Evolutionary conservation across 2,329 filamentous ascomycete species (phyloP).

Genomic region (Colletotrichum nymphaeae): DNA sequence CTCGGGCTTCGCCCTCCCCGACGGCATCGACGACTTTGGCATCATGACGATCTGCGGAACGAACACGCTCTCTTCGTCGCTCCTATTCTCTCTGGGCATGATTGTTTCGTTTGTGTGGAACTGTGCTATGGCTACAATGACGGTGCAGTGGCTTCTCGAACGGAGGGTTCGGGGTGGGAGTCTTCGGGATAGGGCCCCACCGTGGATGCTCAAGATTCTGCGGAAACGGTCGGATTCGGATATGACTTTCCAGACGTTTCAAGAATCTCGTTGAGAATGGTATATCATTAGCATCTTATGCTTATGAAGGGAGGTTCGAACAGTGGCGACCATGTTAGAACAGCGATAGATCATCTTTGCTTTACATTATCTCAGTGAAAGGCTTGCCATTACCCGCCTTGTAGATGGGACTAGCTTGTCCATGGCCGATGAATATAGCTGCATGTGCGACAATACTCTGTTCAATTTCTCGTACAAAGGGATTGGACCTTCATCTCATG

Average conservation of each 20-base stretch:
- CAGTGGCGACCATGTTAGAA: no score
- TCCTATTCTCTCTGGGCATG: slow-evolving; percentile 31
- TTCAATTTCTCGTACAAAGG: no score
- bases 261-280: not conserved
- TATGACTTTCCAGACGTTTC: not conserved
- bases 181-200: slow-evolving; percentile 17
- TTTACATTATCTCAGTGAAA: no score
- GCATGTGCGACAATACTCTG: no score
- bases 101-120: slow-evolving; percentile 31
- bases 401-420: no score
- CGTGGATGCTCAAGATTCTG: slow-evolving; percentile 30
- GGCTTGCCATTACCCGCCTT: no score
- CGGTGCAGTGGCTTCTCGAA: slow-evolving; percentile 28
- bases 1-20: slow-evolving; percentile 30
- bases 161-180: slow-evolving; percentile 16
- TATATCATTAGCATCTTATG: no score
- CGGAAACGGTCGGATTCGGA: slow-evolving; percentile 3
- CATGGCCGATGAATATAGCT: no score
- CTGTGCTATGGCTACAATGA: slow-evolving; percentile 33
- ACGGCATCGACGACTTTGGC: slow-evolving; percentile 30
- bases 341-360: no score
- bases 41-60: slow-evolving; percentile 29
- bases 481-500: no score
- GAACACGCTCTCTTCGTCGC: slow-evolving; percentile 10
- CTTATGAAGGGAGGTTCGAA: no score